These are phyloP conservation scores for Penicillium aurantiogriseum DNA, from an alignment of 2,329 filamentous ascomycete species.

Conservation along the genomic window DNA sequence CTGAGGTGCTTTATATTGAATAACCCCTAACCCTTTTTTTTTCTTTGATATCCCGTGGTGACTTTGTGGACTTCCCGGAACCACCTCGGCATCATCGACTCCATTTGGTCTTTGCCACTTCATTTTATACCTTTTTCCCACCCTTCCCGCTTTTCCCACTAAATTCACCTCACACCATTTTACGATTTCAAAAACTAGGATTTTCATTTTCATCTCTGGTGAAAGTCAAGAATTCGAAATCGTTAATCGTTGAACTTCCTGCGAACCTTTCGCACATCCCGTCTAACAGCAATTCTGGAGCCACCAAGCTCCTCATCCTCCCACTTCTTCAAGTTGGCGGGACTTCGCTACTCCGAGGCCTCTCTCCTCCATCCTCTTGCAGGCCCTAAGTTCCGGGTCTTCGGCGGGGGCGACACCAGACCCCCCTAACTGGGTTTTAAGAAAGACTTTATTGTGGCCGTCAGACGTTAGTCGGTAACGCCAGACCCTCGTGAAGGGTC, in stretches of 20 bases:
- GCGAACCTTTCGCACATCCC: constrained; percentile 17
- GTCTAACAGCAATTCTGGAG: constrained; percentile 40
- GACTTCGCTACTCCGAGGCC: constrained; percentile 68
- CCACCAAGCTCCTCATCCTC: constrained; percentile 36
- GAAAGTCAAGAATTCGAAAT: neutral
- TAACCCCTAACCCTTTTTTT: neutral
- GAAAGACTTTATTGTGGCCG: constrained; percentile 34
- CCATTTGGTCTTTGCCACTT: constrained; percentile 4
- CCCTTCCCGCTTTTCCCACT: neutral
- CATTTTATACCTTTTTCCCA: neutral
- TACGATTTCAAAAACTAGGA: no score
- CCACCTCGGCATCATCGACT: constrained; percentile 1
- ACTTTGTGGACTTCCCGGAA: constrained; percentile 1
- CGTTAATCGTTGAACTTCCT: constrained; percentile 13
- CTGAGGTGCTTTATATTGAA: neutral
- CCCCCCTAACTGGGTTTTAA: constrained; percentile 79
- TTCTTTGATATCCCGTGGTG: neutral
- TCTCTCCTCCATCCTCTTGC: constrained; percentile 84
- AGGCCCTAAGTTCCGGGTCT: constrained; percentile 90
- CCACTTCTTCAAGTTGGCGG: constrained; percentile 88
- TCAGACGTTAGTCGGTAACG: constrained; percentile 37
- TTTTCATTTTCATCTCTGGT: neutral
- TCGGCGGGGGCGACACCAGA: constrained; percentile 93
- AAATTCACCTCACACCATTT: neutral
- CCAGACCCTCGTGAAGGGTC: constrained; percentile 45